phyloP scores from a whole-genome alignment of 176 grass and related monocot species.

The Leersia perrieri region DNA sequence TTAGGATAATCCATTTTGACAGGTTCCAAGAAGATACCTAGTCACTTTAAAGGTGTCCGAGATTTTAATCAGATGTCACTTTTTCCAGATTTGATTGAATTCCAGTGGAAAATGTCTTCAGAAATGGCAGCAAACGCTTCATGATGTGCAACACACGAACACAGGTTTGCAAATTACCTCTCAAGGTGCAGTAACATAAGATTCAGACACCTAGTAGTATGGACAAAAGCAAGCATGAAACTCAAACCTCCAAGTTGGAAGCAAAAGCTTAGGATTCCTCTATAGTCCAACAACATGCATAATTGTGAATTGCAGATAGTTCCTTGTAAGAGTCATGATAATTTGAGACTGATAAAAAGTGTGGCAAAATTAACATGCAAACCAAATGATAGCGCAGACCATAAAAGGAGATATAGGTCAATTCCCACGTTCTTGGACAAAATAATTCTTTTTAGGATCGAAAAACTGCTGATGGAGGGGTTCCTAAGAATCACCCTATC shows the following conservation, averaged over 20 bases:
- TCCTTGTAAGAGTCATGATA: neutral
- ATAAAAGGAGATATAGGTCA: neutral
- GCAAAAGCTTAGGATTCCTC: neutral
- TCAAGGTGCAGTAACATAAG: neutral
- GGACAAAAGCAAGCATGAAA: neutral
- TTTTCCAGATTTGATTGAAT: neutral
- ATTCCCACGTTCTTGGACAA: neutral
- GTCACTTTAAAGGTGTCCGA: neutral
- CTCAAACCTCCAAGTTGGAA: neutral
- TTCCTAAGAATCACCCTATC: neutral
- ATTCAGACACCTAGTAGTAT: neutral
- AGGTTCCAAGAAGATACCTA: constrained; percentile 16
- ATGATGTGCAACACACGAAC: neutral
- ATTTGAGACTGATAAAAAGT: neutral
- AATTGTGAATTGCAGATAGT: neutral
- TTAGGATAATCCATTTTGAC: neutral
- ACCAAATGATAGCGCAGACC: neutral
- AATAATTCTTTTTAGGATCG: neutral
- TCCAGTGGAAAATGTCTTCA: neutral
- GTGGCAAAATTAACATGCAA: neutral
- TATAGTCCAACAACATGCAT: neutral
- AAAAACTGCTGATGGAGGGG: neutral
- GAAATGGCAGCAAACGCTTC: neutral
- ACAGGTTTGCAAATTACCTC: neutral
- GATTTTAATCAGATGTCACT: neutral